Conservation (phyloP, 164 flowering plant genomes). For the Sedum album region DNA sequence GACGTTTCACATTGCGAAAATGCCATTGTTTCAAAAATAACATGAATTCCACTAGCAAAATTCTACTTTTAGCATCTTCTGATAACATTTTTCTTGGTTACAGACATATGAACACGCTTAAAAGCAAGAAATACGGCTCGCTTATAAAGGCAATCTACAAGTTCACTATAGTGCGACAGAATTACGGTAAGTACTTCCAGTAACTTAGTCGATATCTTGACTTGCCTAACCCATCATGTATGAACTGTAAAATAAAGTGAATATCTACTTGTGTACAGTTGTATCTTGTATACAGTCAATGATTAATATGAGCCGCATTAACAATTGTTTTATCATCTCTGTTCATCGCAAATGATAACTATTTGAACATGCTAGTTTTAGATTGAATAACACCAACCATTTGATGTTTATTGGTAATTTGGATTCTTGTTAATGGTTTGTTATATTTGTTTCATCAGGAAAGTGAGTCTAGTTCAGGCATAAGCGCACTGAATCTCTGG, state of each 20-base stretch:
- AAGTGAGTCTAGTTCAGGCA: neutral
- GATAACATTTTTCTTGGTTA: neutral
- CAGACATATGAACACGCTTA: constrained; percentile 58
- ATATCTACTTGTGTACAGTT: neutral
- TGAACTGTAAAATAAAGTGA: neutral
- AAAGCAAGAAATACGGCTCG: constrained; percentile 53
- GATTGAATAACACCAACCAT: neutral
- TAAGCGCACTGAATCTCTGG: too few species aligned
- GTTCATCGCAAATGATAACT: neutral
- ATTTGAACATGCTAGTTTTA: neutral
- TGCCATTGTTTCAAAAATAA: neutral
- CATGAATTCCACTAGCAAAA: neutral
- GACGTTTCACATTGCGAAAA: neutral
- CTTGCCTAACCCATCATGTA: neutral
- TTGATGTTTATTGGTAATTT: neutral
- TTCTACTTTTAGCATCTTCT: neutral
- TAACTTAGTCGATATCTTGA: constrained; percentile 13
- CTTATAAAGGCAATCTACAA: constrained; percentile 47
- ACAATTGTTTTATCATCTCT: neutral
- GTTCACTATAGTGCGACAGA: constrained; percentile 55
- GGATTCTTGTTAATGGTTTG: neutral
- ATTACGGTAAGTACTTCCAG: constrained; percentile 34
- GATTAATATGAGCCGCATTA: neutral
- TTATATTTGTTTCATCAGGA: constrained; percentile 3
- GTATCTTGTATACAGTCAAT: neutral